A percentile compares a stretch with the other conserved stretches of the same genome.
phyloP scores from a whole-genome alignment of 768 basidiomycete species.

The Hortiboletus flavorubellus region DNA sequence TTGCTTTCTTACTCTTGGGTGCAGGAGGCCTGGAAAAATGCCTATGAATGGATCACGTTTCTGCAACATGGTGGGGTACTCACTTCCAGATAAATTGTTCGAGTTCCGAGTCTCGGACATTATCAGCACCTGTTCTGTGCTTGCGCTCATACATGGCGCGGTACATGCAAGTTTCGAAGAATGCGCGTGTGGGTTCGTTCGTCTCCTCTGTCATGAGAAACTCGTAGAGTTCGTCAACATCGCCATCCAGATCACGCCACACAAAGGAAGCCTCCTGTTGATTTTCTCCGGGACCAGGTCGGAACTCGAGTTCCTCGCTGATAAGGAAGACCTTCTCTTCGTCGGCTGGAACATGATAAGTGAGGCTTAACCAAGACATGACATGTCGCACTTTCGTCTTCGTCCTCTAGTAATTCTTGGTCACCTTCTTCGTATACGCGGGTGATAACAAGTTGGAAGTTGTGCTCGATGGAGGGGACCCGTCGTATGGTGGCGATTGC shows the following conservation, averaged over 20 bases:
- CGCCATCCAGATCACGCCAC: constrained; percentile 91
- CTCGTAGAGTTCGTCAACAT: constrained; percentile 91
- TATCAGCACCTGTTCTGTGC: constrained; percentile 69
- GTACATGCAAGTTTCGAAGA: constrained; percentile 94
- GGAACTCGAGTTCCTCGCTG: constrained; percentile 86
- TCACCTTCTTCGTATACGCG: constrained; percentile 97
- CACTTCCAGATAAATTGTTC: constrained; percentile 82
- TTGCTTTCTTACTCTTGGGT: constrained; percentile 18
- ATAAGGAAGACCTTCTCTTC: constrained; percentile 93
- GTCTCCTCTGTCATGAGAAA: constrained; percentile 82
- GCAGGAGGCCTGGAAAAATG: constrained; percentile 21
- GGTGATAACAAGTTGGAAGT: constrained; percentile 92
- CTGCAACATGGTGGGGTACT: constrained; percentile 30
- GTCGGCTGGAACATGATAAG: constrained; percentile 56
- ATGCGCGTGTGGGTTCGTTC: constrained; percentile 70
- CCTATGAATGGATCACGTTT: neutral
- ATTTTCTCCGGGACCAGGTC: constrained; percentile 62
- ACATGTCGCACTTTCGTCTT: constrained; percentile 72
- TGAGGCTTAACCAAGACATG: neutral
- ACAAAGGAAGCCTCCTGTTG: constrained; percentile 79
- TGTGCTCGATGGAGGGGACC: constrained; percentile 69
- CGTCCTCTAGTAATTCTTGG: constrained; percentile 90
- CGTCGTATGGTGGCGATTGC: constrained; percentile 93
- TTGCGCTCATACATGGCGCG: constrained; percentile 97
- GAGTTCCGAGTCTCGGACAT: constrained; percentile 61